These are phyloP conservation scores for Cerrena zonata DNA, from an alignment of 1,284 basidiomycete species.

Conservation along the genomic window DNA sequence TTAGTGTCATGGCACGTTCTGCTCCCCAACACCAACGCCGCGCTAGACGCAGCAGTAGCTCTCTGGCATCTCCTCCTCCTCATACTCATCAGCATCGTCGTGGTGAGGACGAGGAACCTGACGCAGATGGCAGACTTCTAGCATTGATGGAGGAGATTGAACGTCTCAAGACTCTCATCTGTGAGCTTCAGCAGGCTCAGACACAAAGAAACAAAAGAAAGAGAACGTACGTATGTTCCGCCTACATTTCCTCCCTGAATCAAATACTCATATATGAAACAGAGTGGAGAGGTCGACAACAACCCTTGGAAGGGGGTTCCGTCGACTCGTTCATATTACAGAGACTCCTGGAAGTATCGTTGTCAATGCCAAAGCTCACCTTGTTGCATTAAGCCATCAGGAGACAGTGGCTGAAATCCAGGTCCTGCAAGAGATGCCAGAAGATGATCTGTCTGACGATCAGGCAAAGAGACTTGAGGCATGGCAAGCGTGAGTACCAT, in stretches of 20 bases:
- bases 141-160: neutral
- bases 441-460: neutral
- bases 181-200: neutral
- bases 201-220: neutral
- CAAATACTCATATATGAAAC: too few relatives aligned
- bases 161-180: neutral
- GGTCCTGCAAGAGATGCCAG: neutral
- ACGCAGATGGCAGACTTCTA: neutral
- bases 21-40: too few relatives aligned
- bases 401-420: neutral
- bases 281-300: too few relatives aligned
- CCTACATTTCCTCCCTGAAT: too few relatives aligned
- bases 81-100: neutral
- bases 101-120: too few relatives aligned
- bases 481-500: neutral
- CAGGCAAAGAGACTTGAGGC: neutral
- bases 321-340: neutral
- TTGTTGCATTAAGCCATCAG: neutral
- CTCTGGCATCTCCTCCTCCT: too few relatives aligned
- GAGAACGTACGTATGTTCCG: neutral
- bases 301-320: neutral
- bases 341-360: neutral
- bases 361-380: neutral
- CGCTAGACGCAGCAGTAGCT: too few relatives aligned
- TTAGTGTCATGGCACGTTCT: too few relatives aligned